Base-by-base conservation (phyloP, 2,329 filamentous ascomycete species). In the Cryphonectria nitschkei region DNA sequence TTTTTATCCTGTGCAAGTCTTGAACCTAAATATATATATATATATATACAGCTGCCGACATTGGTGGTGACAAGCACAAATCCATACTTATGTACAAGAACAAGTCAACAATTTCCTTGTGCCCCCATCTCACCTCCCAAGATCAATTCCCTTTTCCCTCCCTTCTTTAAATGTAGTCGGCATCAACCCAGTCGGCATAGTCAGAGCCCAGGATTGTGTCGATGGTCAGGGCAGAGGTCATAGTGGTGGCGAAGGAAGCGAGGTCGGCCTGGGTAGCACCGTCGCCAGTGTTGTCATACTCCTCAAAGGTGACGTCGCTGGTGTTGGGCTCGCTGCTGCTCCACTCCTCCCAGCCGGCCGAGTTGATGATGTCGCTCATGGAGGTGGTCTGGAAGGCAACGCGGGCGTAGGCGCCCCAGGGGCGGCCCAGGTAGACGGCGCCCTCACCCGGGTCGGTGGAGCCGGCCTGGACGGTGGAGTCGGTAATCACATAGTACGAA, bases 401-500 rank as follows among this genome's bases (percentile, higher is more conserved):
- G 22, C 84, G 78, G 22, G 85, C 81, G 70, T 84, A 87, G 67
- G 81, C 78, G 50, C 80, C 75, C 86, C 86, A 88, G 37, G 86
- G 86, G 2, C 86, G 82, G 14, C 86, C 86, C 43, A 88, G 83
- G 72, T 84, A 88, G 73, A 82, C 84, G 3, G 80, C 78, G 1
- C 82, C 84, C 3, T 78, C 71, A 0, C 75, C 67, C 11, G 84
- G 82, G 7, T 72, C 78, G 13, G 82, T 80, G 0, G 75, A 68
- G 16, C 82, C 81, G n/a, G 81, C 82, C 2, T 79, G 77, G 58
- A 89, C 77, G 61, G 78, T 82, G 66, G 81, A 84, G 69, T 86
- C 84, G 79, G 87, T 86, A 79, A 89, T 84, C 54, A 89, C 85
- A 74, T 88, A 88, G 79, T 83, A 87, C 4, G 82, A 84, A 4